phyloP scores from a whole-genome alignment of 2,329 filamentous ascomycete species.

The Phyllosticta citribraziliensis region DNA sequence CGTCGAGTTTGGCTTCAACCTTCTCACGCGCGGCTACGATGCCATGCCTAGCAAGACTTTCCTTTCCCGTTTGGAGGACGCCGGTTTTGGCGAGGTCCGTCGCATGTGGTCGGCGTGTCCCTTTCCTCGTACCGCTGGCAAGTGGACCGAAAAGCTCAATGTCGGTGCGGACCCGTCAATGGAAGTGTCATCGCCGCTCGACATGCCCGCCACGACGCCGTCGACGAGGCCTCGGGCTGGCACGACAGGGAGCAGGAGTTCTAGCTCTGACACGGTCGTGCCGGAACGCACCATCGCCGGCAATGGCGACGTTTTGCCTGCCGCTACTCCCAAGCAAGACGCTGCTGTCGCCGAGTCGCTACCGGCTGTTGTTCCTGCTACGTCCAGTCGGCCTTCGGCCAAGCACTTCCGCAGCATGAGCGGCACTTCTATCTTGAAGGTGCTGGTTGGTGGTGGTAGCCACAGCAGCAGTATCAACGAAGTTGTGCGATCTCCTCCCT shows the following conservation, averaged over 20 bases:
- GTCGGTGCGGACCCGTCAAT: slow-evolving; percentile 21
- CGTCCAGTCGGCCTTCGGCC: neutral
- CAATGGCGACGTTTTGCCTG: neutral
- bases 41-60: slow-evolving; percentile 73
- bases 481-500: neutral
- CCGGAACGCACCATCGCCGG: neutral
- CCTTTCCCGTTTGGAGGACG: slow-evolving; percentile 60
- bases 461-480: neutral
- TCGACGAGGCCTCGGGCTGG: neutral
- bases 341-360: neutral
- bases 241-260: neutral
- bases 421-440: neutral
- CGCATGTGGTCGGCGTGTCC: slow-evolving; percentile 85
- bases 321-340: neutral
- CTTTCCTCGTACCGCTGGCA: slow-evolving; percentile 49
- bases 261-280: neutral
- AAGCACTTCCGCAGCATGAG: neutral
- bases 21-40: slow-evolving; percentile 86
- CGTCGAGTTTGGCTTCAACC: slow-evolving; percentile 84
- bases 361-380: neutral
- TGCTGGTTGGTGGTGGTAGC: neutral
- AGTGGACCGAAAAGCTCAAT: slow-evolving; percentile 28
- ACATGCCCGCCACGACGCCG: slow-evolving; percentile 1
- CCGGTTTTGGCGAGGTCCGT: slow-evolving; percentile 66
- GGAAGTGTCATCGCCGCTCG: slow-evolving; percentile 9